Evolutionary conservation across 2,329 filamentous ascomycete genomes (phyloP).

Genomic region (Cercospora zeae-maydis): DNA sequence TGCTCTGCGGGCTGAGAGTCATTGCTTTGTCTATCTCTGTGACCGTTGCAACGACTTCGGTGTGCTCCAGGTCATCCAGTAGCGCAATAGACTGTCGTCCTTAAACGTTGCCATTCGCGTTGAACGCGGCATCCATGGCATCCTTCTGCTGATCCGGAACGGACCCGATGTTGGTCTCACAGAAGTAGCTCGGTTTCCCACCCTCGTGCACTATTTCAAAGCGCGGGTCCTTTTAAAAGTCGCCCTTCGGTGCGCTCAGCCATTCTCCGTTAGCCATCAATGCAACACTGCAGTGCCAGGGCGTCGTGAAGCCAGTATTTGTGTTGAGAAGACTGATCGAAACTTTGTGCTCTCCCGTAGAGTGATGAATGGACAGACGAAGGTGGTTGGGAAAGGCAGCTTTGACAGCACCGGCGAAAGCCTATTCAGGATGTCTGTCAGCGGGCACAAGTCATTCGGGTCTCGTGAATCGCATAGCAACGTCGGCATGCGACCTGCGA

Average conservation of each 20-base stretch:
- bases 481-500: not conserved
- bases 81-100: not conserved
- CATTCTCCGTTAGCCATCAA: conserved; percentile 24
- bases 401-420: conserved; percentile 17
- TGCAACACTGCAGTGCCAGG: conserved; percentile 20
- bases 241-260: conserved; percentile 13
- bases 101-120: not conserved
- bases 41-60: not conserved
- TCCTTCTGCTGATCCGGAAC: not conserved
- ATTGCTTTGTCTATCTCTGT: not conserved
- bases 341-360: conserved; percentile 10
- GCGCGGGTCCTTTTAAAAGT: conserved; percentile 16
- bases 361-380: conserved; percentile 15
- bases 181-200: conserved; percentile 16
- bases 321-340: conserved; percentile 15
- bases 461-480: not conserved
- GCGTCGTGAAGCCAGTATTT: conserved; percentile 17
- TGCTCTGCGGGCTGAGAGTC: not conserved
- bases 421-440: conserved; percentile 1
- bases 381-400: conserved; percentile 15
- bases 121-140: not conserved
- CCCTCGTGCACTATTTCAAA: conserved; percentile 15
- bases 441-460: not conserved
- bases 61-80: not conserved
- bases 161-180: conserved; percentile 6